Evolutionary conservation across 2,329 filamentous ascomycete genomes (phyloP).

Genomic region (Calonectria hawksworthii): DNA sequence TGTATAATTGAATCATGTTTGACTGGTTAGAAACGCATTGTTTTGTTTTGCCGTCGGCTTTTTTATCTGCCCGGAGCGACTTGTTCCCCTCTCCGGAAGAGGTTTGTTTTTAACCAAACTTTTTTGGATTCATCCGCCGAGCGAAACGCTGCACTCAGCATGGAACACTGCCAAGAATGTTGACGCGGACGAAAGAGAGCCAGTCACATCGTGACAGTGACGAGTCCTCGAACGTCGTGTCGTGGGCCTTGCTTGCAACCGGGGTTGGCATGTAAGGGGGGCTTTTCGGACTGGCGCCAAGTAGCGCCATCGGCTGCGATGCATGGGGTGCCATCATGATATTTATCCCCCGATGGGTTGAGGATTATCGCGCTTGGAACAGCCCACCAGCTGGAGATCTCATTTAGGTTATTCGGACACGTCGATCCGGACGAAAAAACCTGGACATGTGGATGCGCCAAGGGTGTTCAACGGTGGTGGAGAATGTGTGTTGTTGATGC

Average conservation of each 20-base stretch:
- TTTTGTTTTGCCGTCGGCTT: background rate
- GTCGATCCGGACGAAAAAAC: slow-evolving; percentile 15
- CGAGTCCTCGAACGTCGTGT: background rate
- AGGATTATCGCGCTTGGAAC: background rate
- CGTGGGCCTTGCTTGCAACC: background rate
- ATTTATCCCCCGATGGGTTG: background rate
- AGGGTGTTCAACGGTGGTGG: background rate
- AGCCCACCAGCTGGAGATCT: background rate
- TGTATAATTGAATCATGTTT: background rate
- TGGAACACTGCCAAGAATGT: background rate
- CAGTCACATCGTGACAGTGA: background rate
- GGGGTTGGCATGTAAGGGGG: background rate
- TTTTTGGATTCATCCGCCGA: background rate
- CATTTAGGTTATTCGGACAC: slow-evolving; percentile 14
- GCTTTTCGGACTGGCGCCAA: background rate
- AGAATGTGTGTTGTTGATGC: background rate
- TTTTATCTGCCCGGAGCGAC: too few relatives aligned
- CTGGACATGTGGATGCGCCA: background rate
- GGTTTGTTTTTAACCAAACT: background rate
- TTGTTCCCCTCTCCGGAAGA: too few relatives aligned
- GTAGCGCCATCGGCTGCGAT: background rate
- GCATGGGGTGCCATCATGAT: background rate
- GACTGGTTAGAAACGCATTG: background rate
- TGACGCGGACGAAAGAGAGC: background rate
- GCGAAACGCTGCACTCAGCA: background rate